Percentiles rank a stretch among this genome's conserved stretches.
These are phyloP conservation scores for Teratosphaeriaceae sp. DNA, from an alignment of 2,329 filamentous ascomycete genomes.

Conservation along the genomic window DNA sequence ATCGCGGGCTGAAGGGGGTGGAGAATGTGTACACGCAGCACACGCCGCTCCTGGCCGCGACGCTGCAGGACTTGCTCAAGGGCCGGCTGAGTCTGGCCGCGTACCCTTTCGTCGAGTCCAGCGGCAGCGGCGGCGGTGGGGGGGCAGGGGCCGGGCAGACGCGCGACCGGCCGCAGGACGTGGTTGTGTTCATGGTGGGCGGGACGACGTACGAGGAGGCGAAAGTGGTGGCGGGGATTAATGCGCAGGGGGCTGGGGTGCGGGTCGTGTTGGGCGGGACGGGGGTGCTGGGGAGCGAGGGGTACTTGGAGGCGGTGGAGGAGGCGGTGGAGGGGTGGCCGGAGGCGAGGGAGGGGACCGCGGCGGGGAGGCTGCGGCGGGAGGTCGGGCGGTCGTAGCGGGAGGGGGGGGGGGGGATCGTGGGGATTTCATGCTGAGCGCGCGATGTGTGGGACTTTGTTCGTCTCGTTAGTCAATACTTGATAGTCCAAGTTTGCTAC, in stretches of 20 bases:
- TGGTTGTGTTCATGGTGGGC: constrained; percentile 90
- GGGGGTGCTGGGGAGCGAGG: constrained; percentile 76
- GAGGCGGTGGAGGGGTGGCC: constrained; percentile 85
- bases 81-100: constrained; percentile 78
- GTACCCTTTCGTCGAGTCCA: constrained; percentile 92
- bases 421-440: not conserved
- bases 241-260: constrained; percentile 81
- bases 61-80: constrained; percentile 88
- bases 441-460: too few species aligned
- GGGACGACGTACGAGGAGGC: constrained; percentile 95
- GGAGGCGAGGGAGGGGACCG: constrained; percentile 55
- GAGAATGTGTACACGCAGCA: constrained; percentile 99
- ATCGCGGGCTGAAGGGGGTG: constrained; percentile 82
- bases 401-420: not conserved
- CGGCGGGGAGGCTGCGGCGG: constrained; percentile 52
- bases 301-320: constrained; percentile 86
- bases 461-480: too few species aligned
- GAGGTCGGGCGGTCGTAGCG: constrained; percentile 1
- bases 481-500: too few species aligned
- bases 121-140: too few species aligned
- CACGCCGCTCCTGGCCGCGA: constrained; percentile 78
- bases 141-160: constrained; percentile 56
- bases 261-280: constrained; percentile 87
- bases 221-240: constrained; percentile 91
- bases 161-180: constrained; percentile 91